phyloP scores from a whole-genome alignment of 1,139 yeast genomes.

The Suhomyces bokatorum region DNA sequence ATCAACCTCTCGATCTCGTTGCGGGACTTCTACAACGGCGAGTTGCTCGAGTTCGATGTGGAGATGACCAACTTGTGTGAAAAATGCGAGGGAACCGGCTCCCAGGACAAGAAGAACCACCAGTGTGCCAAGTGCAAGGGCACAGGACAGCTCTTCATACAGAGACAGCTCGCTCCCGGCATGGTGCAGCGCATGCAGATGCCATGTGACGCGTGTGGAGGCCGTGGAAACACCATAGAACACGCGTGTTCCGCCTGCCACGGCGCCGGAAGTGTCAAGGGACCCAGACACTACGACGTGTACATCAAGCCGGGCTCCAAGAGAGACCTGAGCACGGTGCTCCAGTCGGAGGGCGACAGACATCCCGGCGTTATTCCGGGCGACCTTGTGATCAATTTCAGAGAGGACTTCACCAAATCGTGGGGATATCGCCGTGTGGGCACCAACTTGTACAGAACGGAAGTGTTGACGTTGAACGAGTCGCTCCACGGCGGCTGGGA shows the following conservation, averaged over 20 bases:
- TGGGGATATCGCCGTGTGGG: constrained; percentile 88
- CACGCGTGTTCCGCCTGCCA: constrained; percentile 67
- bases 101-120: constrained; percentile 70
- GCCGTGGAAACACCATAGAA: constrained; percentile 67
- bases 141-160: constrained; percentile 63
- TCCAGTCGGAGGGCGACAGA: constrained; percentile 81
- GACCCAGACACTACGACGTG: constrained; percentile 57
- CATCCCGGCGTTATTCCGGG: constrained; percentile 83
- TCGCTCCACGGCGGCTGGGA: constrained; percentile 81
- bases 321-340: constrained; percentile 56
- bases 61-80: constrained; percentile 75
- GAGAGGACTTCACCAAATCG: constrained; percentile 55
- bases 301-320: constrained; percentile 71
- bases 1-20: constrained; percentile 59
- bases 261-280: constrained; percentile 67
- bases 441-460: constrained; percentile 74
- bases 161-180: constrained; percentile 82
- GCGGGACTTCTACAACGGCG: constrained; percentile 70
- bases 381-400: constrained; percentile 61
- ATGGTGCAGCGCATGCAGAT: constrained; percentile 85
- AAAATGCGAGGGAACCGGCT: constrained; percentile 80
- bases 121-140: constrained; percentile 74
- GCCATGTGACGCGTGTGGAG: constrained; percentile 77
- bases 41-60: constrained; percentile 58
- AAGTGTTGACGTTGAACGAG: constrained; percentile 69